These are phyloP conservation scores for Pochonia chlamydosporia DNA, from an alignment of 2,329 filamentous ascomycete genomes.

Conservation along the genomic window DNA sequence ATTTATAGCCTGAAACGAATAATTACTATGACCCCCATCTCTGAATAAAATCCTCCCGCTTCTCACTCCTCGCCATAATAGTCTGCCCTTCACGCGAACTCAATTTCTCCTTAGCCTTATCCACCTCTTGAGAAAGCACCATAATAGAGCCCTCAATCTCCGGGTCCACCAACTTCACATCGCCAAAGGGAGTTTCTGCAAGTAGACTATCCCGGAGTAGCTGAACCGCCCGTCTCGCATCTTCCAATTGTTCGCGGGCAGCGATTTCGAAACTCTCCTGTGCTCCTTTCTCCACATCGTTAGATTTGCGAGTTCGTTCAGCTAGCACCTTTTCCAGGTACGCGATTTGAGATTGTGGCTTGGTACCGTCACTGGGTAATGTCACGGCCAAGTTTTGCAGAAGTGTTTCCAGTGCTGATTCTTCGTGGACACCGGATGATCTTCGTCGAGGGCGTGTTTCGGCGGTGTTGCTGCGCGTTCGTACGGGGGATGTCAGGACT, in stretches of 20 bases:
- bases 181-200: constrained; percentile 43
- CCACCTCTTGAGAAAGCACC: constrained; percentile 39
- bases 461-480: constrained; percentile 22
- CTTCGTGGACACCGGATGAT: constrained; percentile 31
- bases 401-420: constrained; percentile 40
- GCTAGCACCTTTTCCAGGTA: constrained; percentile 28
- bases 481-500: constrained; percentile 28
- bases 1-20: no score
- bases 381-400: constrained; percentile 40
- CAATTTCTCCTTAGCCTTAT: constrained; percentile 32
- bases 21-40: constrained; percentile 25
- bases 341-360: constrained; percentile 18
- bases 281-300: constrained; percentile 36
- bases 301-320: constrained; percentile 36
- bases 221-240: constrained; percentile 42
- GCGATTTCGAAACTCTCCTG: constrained; percentile 46
- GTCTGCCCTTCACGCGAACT: constrained; percentile 30
- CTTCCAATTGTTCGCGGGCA: constrained; percentile 36
- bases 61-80: constrained; percentile 34
- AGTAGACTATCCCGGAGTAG: constrained; percentile 45
- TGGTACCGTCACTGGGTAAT: constrained; percentile 20
- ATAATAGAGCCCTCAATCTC: constrained; percentile 46
- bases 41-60: constrained; percentile 39
- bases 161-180: constrained; percentile 45
- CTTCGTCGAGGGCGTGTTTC: constrained; percentile 23